Evolutionary conservation across 306 rosid species (phyloP).

Genomic region (Lupinus albus): DNA sequence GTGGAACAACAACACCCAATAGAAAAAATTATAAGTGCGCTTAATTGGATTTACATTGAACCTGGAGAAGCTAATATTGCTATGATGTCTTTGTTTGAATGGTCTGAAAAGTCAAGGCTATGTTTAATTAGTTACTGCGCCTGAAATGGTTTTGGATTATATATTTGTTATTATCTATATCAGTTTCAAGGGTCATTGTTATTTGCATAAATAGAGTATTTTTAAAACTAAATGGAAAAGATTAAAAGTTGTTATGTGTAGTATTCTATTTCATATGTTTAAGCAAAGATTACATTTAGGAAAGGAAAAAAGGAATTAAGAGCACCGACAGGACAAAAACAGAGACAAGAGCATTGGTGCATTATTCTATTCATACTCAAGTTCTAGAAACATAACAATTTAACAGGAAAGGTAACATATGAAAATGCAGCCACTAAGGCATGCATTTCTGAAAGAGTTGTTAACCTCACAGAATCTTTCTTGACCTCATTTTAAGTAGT

Average conservation of each 20-base stretch:
- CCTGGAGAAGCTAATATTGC: neutral
- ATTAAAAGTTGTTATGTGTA: no score
- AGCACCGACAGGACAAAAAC: neutral
- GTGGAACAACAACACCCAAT: neutral
- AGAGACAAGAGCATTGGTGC: slow-evolving; percentile 18
- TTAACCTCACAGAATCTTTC: slow-evolving; percentile 42
- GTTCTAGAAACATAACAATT: slow-evolving; percentile 8
- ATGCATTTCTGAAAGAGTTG: slow-evolving; percentile 35
- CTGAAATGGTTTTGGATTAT: no score
- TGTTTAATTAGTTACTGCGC: no score
- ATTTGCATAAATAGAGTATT: no score
- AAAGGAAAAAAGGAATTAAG: neutral
- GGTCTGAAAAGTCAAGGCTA: no score
- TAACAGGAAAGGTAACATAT: slow-evolving; percentile 9
- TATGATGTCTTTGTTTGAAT: no score
- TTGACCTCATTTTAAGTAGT: slow-evolving; percentile 30
- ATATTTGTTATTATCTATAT: no score
- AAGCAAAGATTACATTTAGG: neutral
- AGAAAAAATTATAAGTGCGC: slow-evolving; percentile 5
- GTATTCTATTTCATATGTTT: neutral
- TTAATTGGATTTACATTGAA: neutral
- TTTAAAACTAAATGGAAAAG: no score
- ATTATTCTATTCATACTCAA: slow-evolving; percentile 41
- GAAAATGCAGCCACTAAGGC: slow-evolving; percentile 35
- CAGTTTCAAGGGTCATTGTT: no score